Evolutionary conservation across 805 yeast species (phyloP).

Genomic region (Kazachstania viticola): DNA sequence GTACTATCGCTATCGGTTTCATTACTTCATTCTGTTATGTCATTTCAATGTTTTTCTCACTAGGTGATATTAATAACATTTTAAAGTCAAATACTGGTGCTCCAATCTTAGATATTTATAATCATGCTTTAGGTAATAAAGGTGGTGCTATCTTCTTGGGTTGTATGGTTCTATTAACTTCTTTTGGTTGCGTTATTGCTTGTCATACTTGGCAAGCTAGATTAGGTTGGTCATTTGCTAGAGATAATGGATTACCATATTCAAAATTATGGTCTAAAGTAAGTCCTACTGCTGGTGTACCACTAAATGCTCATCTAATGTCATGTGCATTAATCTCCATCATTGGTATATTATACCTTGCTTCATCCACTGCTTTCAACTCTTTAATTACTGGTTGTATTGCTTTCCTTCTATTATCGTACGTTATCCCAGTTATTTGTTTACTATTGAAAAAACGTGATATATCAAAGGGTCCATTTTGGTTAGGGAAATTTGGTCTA

Average conservation of each 20-base stretch:
- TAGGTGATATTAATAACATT: slow-evolving; percentile 40
- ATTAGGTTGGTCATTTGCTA: slow-evolving; percentile 59
- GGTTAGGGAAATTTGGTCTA: slow-evolving; percentile 47
- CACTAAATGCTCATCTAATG: slow-evolving; percentile 51
- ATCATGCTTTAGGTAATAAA: slow-evolving; percentile 43
- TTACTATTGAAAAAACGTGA: slow-evolving; percentile 31
- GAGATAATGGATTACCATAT: slow-evolving; percentile 59
- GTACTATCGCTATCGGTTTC: slow-evolving; percentile 59
- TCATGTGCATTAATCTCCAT: slow-evolving; percentile 42
- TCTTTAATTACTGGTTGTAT: slow-evolving; percentile 55
- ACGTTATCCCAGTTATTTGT: slow-evolving; percentile 44
- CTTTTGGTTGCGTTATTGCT: slow-evolving; percentile 52
- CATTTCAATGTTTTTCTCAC: slow-evolving; percentile 51
- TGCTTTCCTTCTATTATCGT: slow-evolving; percentile 47
- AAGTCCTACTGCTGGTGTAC: slow-evolving; percentile 42
- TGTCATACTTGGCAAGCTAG: slow-evolving; percentile 67
- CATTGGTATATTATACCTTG: slow-evolving; percentile 50
- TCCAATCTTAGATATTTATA: slow-evolving; percentile 53
- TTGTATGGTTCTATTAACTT: slow-evolving; percentile 41
- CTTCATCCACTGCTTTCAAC: slow-evolving; percentile 57
- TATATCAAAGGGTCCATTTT: slow-evolving; percentile 53
- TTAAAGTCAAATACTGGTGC: slow-evolving; percentile 42
- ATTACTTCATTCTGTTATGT: slow-evolving; percentile 46
- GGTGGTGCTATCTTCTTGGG: slow-evolving; percentile 50
- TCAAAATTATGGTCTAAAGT: slow-evolving; percentile 44